Conservation (phyloP, 2,329 filamentous ascomycete genomes). For the Phyllosticta capitalensis region DNA sequence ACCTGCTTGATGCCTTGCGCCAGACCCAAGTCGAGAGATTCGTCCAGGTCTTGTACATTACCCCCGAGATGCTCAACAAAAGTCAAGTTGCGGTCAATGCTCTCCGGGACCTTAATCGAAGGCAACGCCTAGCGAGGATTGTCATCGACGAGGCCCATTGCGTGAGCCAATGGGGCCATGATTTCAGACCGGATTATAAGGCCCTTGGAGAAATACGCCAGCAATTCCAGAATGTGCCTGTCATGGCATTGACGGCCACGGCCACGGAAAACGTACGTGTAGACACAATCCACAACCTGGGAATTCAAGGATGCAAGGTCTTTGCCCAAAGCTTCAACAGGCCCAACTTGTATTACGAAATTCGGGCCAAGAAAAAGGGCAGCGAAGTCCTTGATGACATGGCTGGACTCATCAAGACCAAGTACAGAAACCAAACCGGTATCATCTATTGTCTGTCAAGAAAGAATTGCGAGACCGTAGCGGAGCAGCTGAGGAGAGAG, state of each 20-base stretch:
- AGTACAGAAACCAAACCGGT: constrained; percentile 64
- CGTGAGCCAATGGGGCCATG: constrained; percentile 97
- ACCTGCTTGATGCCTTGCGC: constrained; percentile 57
- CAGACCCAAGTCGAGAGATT: constrained; percentile 60
- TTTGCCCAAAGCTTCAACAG: constrained; percentile 95
- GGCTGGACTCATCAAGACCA: constrained; percentile 57
- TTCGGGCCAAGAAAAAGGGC: constrained; percentile 60
- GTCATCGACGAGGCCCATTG: constrained; percentile 99
- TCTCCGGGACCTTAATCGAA: constrained; percentile 58
- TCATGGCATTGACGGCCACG: constrained; percentile 93
- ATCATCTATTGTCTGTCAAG: constrained; percentile 91
- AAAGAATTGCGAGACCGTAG: constrained; percentile 72
- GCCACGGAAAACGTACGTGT: constrained; percentile 87
- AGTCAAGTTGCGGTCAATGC: constrained; percentile 58
- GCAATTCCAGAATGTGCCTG: constrained; percentile 67
- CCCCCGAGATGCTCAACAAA: constrained; percentile 91
- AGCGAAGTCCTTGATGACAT: constrained; percentile 45
- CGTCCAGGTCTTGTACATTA: constrained; percentile 86
- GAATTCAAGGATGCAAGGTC: constrained; percentile 65
- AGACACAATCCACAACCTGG: constrained; percentile 86
- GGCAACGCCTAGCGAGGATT: constrained; percentile 69
- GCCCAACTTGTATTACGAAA: constrained; percentile 87
- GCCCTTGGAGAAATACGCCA: constrained; percentile 63
- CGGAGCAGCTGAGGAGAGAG: constrained; percentile 52
- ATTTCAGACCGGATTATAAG: constrained; percentile 96